Base-by-base conservation (phyloP, 495 filamentous ascomycete genomes). In the Penicillium bovifimosum region DNA sequence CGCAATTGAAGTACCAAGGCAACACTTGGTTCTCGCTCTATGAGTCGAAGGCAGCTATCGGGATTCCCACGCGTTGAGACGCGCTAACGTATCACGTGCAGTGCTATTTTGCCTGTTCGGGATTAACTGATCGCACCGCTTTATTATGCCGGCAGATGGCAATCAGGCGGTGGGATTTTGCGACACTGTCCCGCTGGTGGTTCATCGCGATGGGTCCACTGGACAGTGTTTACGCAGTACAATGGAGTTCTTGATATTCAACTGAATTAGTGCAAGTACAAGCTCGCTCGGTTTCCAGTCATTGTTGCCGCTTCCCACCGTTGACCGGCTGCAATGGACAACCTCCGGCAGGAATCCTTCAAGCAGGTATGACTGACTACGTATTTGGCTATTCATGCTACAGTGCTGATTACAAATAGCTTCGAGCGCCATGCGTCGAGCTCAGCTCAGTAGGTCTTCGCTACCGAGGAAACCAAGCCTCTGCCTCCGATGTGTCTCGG, bases 401-500 rank as follows among this genome's bases (percentile, higher is more conserved):
- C 28, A 39, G 48, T 50, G 11, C 55, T 66, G 50, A 66, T 41
- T 0, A 13, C 36, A 5, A 20, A 42, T 52, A 88, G 86, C 80
- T 95, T 41, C 90, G 87, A 56, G 76, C 82, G 55, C 75, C 77
- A 51, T 97, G 91, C 61, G 83, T 97, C 44, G 76, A 85, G 40
- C 80, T 96, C 49, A 89, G 84, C 67, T 80, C 89, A 55, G 67
- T 83, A 34, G 81, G 86, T 5, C 68, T 92, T 18, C 73, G 70
- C 43, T 81, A 85, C 36, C 70, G 79, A 29, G 81, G 77, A 52
- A 77, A 76, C 24, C 71, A 76, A 47, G 69, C 68, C 5, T 76
- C 73, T 17, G 64, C 76, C 16, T 78, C 71, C 56, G 84, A 85
- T 42, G 72, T 87, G 6, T 65, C 76, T 9, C 59, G 64, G 35